These are phyloP conservation scores for Hemileia vastatrix DNA, from an alignment of 1,284 basidiomycete species.

Conservation along the genomic window DNA sequence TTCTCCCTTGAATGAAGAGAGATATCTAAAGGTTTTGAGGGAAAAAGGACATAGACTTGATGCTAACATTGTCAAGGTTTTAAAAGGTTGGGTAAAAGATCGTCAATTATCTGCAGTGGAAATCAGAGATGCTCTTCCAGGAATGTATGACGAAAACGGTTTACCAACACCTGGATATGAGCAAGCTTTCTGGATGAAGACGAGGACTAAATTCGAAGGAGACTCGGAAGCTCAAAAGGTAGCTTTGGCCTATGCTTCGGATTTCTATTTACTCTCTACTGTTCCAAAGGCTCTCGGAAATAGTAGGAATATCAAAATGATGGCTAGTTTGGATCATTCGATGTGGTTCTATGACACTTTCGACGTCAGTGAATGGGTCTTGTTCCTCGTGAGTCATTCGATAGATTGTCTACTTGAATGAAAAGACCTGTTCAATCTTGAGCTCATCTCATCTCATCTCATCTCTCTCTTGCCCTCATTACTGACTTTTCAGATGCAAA, in stretches of 20 bases:
- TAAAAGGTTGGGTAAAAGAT: constrained; percentile 32
- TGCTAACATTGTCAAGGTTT: constrained; percentile 23
- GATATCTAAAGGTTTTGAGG: constrained; percentile 30
- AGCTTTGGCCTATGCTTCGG: constrained; percentile 35
- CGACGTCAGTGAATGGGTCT: constrained; percentile 39
- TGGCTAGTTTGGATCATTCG: constrained; percentile 72
- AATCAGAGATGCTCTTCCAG: constrained; percentile 36
- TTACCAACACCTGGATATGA: constrained; percentile 34
- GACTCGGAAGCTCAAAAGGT: constrained; percentile 36
- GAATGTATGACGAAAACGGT: constrained; percentile 36
- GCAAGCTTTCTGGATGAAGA: constrained; percentile 41
- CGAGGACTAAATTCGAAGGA: constrained; percentile 27
- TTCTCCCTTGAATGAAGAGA: constrained; percentile 31
- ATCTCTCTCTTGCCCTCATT: neutral
- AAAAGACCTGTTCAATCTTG: neutral
- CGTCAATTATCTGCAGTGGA: constrained; percentile 35
- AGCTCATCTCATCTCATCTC: neutral
- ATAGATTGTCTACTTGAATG: neutral
- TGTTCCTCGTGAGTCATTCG: constrained; percentile 29
- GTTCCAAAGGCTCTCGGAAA: constrained; percentile 35
- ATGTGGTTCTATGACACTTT: constrained; percentile 76
- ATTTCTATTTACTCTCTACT: constrained; percentile 38
- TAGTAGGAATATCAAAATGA: constrained; percentile 35
- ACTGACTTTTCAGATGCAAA: constrained; percentile 32
- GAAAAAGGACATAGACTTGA: constrained; percentile 19